Evolutionary conservation across 2,329 filamentous ascomycete genomes (phyloP), one percentile per base, ranked within the genome.

Genomic region (Cladosporium cucumerinum): DNA sequence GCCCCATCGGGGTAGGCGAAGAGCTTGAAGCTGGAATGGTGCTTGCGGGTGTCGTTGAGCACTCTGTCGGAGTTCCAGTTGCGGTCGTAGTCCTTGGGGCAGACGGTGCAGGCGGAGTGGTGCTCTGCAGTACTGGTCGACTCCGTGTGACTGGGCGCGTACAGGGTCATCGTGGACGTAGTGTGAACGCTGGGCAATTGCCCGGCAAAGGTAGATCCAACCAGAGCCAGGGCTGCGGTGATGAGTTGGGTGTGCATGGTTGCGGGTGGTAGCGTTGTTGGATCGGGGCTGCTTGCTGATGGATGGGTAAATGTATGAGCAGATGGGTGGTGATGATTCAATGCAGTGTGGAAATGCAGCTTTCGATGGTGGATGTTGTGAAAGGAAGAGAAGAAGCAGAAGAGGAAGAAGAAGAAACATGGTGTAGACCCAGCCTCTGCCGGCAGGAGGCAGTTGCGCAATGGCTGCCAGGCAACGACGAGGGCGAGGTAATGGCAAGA

Each of bases 31-130:
- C 70, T 66, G 25, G 69, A 69, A 48, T 72, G 69, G 64, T 73
- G 62, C 52, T 70, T 66, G 23, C 69, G 65, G 18, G 52, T 58
- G 34, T 73, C 71, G 36, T 72, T 66, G 52, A 71, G 58, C 11
- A 68, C 67, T 52, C 71, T 69, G 21, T 72, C 49, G 11, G 39
- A 26, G 11, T 62, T 26, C 60, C 49, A 62, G 49, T 62, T 52
- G 32, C 49, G 60, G 60, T 62, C 49, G 49, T 30, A 28, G 7
- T 62, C 49, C 3, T 46, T 62, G 10, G 32, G 34, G 25, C 49
- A 54, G 25, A n/a, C 28, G 60, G 60, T 28, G 49, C 49, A 51
- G 1, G 49, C 23, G 1, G 48, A 11, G 16, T 16, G 34, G 16
- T 25, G 36, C 21, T 25, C 34, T 25, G 32, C 54, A 18, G 23